phyloP scores from a whole-genome alignment of 2,329 filamentous ascomycete species.

The Talaromyces pinophilus region DNA sequence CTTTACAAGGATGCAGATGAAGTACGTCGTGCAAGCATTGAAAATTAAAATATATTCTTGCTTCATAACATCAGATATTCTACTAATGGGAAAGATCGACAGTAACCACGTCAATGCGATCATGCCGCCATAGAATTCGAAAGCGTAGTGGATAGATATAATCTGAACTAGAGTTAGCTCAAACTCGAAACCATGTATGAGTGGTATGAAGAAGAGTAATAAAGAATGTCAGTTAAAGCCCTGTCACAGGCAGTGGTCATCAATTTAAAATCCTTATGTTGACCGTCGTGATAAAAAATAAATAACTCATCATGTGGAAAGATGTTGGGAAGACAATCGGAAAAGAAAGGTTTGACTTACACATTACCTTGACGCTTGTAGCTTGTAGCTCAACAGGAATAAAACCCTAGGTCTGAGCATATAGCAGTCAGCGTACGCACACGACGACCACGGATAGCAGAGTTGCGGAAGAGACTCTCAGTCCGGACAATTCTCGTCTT shows the following conservation, averaged over 20 bases:
- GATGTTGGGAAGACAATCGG: constrained; percentile 4
- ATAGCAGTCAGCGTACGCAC: neutral
- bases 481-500: constrained; percentile 57
- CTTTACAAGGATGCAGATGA: neutral
- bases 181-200: neutral
- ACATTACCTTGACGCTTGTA: neutral
- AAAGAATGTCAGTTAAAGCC: constrained; percentile 51
- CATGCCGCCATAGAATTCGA: neutral
- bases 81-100: too few relatives aligned
- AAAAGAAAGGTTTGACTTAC: neutral
- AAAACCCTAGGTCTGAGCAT: neutral
- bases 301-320: constrained; percentile 66
- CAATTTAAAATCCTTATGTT: constrained; percentile 73
- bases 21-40: neutral
- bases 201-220: constrained; percentile 3
- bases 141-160: too few relatives aligned
- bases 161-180: constrained; percentile 5
- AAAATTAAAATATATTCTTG: neutral
- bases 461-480: constrained; percentile 35
- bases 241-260: constrained; percentile 78
- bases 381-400: neutral
- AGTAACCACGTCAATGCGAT: neutral
- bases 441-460: constrained; percentile 12
- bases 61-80: neutral
- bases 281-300: constrained; percentile 77